phyloP scores from a whole-genome alignment of 768 basidiomycete genomes.

The Pisolithus tinctorius region DNA sequence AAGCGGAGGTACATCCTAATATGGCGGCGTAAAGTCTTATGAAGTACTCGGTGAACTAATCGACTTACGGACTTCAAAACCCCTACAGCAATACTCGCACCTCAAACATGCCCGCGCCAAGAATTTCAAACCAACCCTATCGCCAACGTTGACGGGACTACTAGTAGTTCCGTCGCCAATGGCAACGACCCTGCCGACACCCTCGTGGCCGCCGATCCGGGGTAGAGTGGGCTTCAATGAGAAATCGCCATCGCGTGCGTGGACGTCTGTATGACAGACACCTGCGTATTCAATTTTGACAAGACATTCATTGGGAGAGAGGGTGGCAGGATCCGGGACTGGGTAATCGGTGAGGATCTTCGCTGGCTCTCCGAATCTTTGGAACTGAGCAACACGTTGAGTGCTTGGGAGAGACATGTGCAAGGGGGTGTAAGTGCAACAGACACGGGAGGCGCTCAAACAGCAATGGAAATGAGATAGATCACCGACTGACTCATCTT shows the following conservation, averaged over 20 bases:
- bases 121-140: constrained; percentile 41
- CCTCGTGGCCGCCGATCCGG: constrained; percentile 39
- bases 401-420: constrained; percentile 8
- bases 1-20: constrained; percentile 8
- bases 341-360: constrained; percentile 11
- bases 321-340: constrained; percentile 10
- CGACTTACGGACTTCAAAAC: constrained; percentile 27
- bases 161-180: constrained; percentile 30
- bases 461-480: too few species aligned
- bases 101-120: constrained; percentile 32
- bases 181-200: constrained; percentile 39
- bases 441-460: too few species aligned
- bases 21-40: neutral
- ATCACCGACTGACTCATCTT: too few species aligned
- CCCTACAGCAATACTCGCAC: constrained; percentile 35
- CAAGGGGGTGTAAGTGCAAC: neutral
- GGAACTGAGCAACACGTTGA: constrained; percentile 23
- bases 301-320: constrained; percentile 24
- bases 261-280: constrained; percentile 39
- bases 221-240: constrained; percentile 19
- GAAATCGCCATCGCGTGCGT: constrained; percentile 36
- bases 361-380: constrained; percentile 8
- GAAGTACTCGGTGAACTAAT: neutral
- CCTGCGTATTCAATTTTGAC: constrained; percentile 37
- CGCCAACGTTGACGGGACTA: constrained; percentile 30